Conservation (phyloP, 2,329 filamentous ascomycete genomes). For the Colletotrichum sp. region DNA sequence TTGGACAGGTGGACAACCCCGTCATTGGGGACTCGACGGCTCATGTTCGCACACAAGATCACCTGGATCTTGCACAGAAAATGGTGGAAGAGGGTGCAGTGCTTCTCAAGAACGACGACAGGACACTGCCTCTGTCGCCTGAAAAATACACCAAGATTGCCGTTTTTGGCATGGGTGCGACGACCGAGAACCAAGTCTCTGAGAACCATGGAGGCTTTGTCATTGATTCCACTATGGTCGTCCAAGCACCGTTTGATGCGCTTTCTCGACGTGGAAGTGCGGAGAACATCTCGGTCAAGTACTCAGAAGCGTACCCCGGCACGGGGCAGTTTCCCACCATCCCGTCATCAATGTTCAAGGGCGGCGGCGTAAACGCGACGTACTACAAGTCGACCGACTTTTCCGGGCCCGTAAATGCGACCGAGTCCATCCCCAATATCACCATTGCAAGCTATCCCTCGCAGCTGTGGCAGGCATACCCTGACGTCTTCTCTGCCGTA, state of each 20-base stretch:
- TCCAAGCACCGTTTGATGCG: neutral
- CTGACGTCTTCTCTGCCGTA: conserved; percentile 23
- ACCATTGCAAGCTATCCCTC: neutral
- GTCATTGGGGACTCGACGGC: conserved; percentile 16
- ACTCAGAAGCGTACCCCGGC: neutral
- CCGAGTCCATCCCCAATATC: neutral
- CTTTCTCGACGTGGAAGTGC: neutral
- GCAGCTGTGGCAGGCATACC: neutral
- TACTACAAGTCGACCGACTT: conserved; percentile 27
- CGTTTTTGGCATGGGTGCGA: conserved; percentile 57
- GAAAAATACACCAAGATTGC: conserved; percentile 23
- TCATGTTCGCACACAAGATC: neutral
- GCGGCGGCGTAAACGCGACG: conserved; percentile 14
- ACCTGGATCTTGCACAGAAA: neutral
- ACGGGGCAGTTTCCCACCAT: neutral
- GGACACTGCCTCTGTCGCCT: conserved; percentile 58
- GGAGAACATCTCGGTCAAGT: neutral
- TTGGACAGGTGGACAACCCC: neutral
- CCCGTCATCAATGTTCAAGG: neutral
- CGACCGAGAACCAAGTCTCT: conserved; percentile 43
- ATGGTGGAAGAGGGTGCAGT: conserved; percentile 1
- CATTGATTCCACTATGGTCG: neutral
- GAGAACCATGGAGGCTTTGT: conserved; percentile 17
- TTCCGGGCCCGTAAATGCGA: neutral
- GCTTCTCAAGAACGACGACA: conserved; percentile 58